Base-by-base conservation (phyloP, 2,329 filamentous ascomycete genomes). In the Apiospora rasikravindrae region DNA sequence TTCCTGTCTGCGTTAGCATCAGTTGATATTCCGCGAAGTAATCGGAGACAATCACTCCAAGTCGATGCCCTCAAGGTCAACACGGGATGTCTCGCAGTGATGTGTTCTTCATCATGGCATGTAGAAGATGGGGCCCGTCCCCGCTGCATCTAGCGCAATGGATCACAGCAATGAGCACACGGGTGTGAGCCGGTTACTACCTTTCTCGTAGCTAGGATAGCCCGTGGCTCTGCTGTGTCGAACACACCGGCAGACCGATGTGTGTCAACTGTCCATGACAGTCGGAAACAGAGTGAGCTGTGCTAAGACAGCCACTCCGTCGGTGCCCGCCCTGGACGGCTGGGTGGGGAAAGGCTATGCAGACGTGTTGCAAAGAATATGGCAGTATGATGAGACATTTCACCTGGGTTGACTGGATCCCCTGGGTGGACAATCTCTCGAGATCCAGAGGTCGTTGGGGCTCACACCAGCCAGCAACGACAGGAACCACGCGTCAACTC, bases 381-480 rank as follows among this genome's bases (percentile, higher is more conserved):
- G 57, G 57, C 6, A n/a, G 40, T 14, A 40, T 37, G 57, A 64
- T 64, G 33, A 64, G 57, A 64, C 57, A 64, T 64, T 22, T 24
- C 33, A 40, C 33, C 13, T 40, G 33, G 33, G 53, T 11, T 40
- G 57, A 40, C 19, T 64, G 33, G 53, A 37, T 33, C 29, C 51
- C 53, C 29, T 61, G 29, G 22, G n/a, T n/a, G 33, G 11, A 24
- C 33, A 64, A 40, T 40, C 19, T 40, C 57, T 40, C 19, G 29
- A 40, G 57, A 33, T n/a, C n/a, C 33, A 24, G 49, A 64, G 57
- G 57, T 64, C 19, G 57, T 64, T 64, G 57, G 57, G 57, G 29
- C 33, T n/a, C 57, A 64, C 33, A 64, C 57, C 29, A 40, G 33
- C 33, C 19, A 64, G 13, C 22, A 40, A 40, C 57, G 57, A 40